Percentiles rank a stretch among this genome's conserved stretches.
phyloP scores from a whole-genome alignment of 768 basidiomycete genomes.

The Serendipita indica region DNA sequence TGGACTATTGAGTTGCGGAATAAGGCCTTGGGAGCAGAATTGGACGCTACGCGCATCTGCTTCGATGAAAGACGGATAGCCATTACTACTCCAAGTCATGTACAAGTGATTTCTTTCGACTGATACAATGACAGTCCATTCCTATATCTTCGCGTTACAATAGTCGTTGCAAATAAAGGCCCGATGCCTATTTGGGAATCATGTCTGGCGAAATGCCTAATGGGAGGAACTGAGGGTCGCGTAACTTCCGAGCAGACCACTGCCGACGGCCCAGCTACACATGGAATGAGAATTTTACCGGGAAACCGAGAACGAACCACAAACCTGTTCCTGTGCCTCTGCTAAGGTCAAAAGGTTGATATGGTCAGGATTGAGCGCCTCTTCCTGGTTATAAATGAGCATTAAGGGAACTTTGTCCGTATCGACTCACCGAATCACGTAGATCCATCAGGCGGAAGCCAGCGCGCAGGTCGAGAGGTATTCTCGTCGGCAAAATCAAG shows the following conservation, averaged over 20 bases:
- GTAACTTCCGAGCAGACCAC: conserved; percentile 9
- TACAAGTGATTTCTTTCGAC: neutral
- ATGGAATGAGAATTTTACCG: neutral
- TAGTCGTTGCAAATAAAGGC: neutral
- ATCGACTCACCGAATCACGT: conserved; percentile 35
- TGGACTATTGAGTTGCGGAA: neutral
- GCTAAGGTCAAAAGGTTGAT: conserved; percentile 54
- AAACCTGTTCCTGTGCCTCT: conserved; percentile 48
- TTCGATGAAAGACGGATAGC: conserved; percentile 2
- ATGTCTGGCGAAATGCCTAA: conserved; percentile 12
- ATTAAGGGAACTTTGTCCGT: neutral
- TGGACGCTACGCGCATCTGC: neutral
- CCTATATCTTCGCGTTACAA: neutral
- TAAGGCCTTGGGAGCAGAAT: neutral
- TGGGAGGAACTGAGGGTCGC: conserved; percentile 12
- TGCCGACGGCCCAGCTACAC: neutral
- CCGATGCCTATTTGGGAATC: neutral
- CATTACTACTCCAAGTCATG: neutral
- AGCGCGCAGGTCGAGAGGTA: conserved; percentile 55
- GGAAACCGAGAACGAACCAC: conserved; percentile 21
- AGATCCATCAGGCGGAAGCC: conserved; percentile 61
- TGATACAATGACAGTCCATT: neutral
- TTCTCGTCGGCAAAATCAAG: conserved; percentile 53
- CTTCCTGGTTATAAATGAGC: conserved; percentile 31
- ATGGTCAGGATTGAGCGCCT: conserved; percentile 44